These are phyloP conservation scores for Ampelocalamus luodianensis DNA, from an alignment of 176 grass and related monocot species.

Conservation along the genomic window DNA sequence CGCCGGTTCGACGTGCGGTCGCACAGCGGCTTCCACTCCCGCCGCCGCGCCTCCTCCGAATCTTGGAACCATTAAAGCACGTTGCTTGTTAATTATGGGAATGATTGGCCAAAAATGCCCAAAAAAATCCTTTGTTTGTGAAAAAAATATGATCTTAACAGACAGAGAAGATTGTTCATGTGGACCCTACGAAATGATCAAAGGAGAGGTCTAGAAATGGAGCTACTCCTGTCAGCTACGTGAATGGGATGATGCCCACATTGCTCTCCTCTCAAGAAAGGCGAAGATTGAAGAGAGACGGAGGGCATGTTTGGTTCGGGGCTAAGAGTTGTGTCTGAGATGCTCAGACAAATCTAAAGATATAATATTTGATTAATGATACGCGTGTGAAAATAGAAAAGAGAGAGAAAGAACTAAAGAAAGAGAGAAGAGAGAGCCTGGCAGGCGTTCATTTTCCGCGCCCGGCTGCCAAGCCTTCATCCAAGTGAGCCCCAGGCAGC, in stretches of 20 bases:
- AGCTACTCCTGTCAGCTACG: conserved; percentile 8
- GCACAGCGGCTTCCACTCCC: conserved; percentile 71
- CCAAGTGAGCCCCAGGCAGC: too few relatives aligned
- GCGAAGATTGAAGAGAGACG: background rate
- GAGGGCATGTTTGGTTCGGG: too few relatives aligned
- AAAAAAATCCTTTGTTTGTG: background rate
- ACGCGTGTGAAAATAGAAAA: too few relatives aligned
- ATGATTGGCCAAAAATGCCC: background rate
- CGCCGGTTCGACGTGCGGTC: conserved; percentile 52
- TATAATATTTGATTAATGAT: too few relatives aligned
- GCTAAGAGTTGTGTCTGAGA: too few relatives aligned
- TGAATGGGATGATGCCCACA: conserved; percentile 21
- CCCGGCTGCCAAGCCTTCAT: too few relatives aligned
- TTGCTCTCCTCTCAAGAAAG: conserved; percentile 56
- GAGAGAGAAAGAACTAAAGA: too few relatives aligned
- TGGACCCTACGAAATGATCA: conserved; percentile 31
- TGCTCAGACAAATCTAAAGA: too few relatives aligned
- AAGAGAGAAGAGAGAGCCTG: too few relatives aligned
- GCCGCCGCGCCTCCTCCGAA: conserved; percentile 7
- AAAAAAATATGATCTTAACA: background rate
- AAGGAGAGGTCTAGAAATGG: conserved; percentile 28
- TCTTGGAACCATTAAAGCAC: conserved; percentile 39
- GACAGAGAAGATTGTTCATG: conserved; percentile 9
- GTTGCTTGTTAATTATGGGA: conserved; percentile 30
- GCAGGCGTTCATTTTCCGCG: too few relatives aligned